A percentile compares a stretch with the other conserved stretches of the same genome.
phyloP scores from a whole-genome alignment of 768 basidiomycete genomes.

The Panus rudis region DNA sequence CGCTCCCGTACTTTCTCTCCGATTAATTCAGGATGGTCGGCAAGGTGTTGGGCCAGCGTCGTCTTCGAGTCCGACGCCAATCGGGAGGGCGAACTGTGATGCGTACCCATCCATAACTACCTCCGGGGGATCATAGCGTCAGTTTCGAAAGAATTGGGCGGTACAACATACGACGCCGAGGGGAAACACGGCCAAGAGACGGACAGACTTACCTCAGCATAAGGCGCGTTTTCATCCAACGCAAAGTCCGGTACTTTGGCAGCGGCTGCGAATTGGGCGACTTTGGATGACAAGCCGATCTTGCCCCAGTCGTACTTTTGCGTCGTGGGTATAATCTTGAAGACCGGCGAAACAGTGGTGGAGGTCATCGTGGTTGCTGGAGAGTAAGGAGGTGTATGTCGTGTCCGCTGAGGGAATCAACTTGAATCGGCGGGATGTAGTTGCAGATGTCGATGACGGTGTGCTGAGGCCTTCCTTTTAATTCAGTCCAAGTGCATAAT shows the following conservation, averaged over 20 bases:
- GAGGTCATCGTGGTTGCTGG: neutral
- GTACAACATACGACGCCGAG: neutral
- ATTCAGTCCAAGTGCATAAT: no score
- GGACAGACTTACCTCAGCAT: slow-evolving; percentile 73
- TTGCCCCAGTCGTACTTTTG: slow-evolving; percentile 98
- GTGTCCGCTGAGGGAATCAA: no score
- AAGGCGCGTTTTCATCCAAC: slow-evolving; percentile 67
- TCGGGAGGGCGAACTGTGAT: slow-evolving; percentile 64
- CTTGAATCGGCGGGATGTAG: no score
- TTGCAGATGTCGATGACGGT: no score
- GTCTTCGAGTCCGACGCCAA: slow-evolving; percentile 37
- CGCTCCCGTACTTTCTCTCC: slow-evolving; percentile 16
- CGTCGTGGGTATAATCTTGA: slow-evolving; percentile 76
- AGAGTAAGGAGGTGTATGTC: neutral
- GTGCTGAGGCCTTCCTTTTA: no score
- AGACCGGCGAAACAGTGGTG: slow-evolving; percentile 34
- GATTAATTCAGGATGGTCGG: slow-evolving; percentile 61
- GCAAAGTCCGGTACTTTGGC: slow-evolving; percentile 56
- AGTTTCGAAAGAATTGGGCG: neutral
- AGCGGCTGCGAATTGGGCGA: slow-evolving; percentile 74
- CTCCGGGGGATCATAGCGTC: no score
- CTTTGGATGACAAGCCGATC: slow-evolving; percentile 70
- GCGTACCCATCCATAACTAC: slow-evolving; percentile 99
- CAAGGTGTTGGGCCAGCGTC: slow-evolving; percentile 53
- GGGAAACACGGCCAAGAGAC: neutral